A percentile compares a stretch with the other conserved stretches of the same genome.
Conservation (phyloP, 768 basidiomycete species). For the Tephrocybe rancida region DNA sequence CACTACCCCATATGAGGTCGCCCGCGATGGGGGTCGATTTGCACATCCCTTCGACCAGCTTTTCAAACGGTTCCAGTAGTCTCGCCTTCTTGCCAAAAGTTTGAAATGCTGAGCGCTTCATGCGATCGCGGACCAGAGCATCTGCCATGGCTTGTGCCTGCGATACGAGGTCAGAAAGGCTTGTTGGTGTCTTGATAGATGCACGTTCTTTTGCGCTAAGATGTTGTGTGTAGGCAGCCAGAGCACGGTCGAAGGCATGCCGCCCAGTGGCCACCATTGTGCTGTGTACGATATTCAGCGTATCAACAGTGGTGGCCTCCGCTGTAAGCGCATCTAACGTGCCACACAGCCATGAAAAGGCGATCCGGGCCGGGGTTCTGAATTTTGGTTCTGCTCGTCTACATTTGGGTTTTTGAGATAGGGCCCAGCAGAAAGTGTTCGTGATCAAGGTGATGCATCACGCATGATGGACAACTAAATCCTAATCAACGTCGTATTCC, state of each 20-base stretch:
- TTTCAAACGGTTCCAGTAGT: not conserved
- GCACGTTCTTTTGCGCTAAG: not conserved
- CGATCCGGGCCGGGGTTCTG: too few species aligned
- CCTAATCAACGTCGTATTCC: too few species aligned
- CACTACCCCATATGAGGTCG: conserved; percentile 6
- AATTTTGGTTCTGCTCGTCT: too few species aligned
- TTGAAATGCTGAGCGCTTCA: not conserved
- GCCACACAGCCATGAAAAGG: too few species aligned
- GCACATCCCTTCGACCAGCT: not conserved
- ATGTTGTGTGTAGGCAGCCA: not conserved
- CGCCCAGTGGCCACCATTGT: not conserved
- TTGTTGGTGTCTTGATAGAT: not conserved
- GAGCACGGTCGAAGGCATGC: not conserved
- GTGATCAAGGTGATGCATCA: too few species aligned
- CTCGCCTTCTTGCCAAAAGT: not conserved
- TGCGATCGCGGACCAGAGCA: not conserved
- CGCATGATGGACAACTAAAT: too few species aligned
- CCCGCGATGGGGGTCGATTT: not conserved
- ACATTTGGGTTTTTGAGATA: too few species aligned
- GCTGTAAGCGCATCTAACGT: too few species aligned
- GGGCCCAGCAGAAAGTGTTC: too few species aligned
- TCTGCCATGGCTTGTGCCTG: not conserved
- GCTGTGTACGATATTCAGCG: too few species aligned
- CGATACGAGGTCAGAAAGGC: not conserved
- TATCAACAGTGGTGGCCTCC: too few species aligned